Conservation (phyloP, 305 asterid species). For the Ilex paraguariensis region DNA sequence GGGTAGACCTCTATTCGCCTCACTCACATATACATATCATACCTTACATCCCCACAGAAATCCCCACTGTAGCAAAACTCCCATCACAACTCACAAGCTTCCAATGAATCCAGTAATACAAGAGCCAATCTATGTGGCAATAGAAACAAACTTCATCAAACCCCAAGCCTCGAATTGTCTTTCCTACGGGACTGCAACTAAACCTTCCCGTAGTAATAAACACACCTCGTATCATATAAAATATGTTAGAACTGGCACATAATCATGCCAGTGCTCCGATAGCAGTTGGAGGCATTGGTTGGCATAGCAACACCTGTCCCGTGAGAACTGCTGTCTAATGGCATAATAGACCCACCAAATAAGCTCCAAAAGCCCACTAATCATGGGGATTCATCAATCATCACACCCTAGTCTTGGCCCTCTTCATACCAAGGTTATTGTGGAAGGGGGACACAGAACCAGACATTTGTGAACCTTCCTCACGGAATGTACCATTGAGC, state of each 20-base stretch:
- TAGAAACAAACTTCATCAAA: conserved; percentile 32
- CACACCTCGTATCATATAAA: conserved; percentile 68
- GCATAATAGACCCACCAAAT: conserved; percentile 14
- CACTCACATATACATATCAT: conserved; percentile 15
- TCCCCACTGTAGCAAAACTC: conserved; percentile 28
- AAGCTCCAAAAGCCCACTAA: conserved; percentile 19
- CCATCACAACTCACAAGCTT: conserved; percentile 32
- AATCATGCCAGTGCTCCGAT: conserved; percentile 53
- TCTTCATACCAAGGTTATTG: conserved; percentile 93
- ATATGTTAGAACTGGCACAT: conserved; percentile 47
- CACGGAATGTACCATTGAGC: conserved; percentile 92
- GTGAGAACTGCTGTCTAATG: conserved; percentile 29
- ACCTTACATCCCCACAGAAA: conserved; percentile 16
- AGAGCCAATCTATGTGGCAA: conserved; percentile 29
- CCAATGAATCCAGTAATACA: conserved; percentile 30
- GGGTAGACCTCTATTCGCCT: conserved; percentile 10
- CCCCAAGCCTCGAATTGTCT: conserved; percentile 28
- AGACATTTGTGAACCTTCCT: conserved; percentile 85
- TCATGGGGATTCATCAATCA: conserved; percentile 11
- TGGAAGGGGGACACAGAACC: conserved; percentile 92
- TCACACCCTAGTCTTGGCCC: conserved; percentile 93
- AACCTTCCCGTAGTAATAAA: conserved; percentile 42
- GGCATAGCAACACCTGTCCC: conserved; percentile 37
- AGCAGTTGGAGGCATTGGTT: conserved; percentile 40
- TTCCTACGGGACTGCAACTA: conserved; percentile 25